phyloP scores from a whole-genome alignment of 1,139 yeast genomes.

The Arxiozyma bovina region DNA sequence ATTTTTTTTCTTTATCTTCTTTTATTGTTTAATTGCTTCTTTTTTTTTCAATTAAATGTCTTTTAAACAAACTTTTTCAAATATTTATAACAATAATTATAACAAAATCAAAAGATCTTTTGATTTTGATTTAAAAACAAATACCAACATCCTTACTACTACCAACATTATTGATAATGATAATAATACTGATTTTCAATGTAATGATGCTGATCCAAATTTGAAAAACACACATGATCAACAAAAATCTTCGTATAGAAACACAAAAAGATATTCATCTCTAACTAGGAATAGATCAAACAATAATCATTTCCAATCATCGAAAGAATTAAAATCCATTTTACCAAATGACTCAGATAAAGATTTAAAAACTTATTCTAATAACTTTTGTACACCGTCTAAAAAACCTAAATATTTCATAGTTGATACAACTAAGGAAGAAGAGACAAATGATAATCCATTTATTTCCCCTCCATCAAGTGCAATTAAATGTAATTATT shows the following conservation, averaged over 20 bases:
- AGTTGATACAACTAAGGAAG: background rate
- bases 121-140: background rate
- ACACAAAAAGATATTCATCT: constrained; percentile 1
- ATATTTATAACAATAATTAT: constrained; percentile 5
- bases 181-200: background rate
- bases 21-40: background rate
- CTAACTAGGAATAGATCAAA: constrained; percentile 3
- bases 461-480: constrained; percentile 5
- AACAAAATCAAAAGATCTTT: constrained; percentile 1
- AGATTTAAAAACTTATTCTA: background rate
- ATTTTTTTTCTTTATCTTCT: background rate
- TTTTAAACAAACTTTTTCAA: constrained; percentile 9
- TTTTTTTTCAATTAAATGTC: constrained; percentile 5
- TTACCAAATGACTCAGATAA: background rate
- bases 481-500: background rate
- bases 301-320: constrained; percentile 2
- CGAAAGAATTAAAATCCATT: background rate
- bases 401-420: background rate
- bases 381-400: background rate
- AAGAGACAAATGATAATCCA: background rate
- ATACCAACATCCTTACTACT: background rate
- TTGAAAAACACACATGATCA: background rate
- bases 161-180: no score
- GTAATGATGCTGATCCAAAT: background rate
- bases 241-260: background rate